A percentile compares a stretch with the other conserved stretches of the same genome.
phyloP scores from a whole-genome alignment of 2,329 filamentous ascomycete genomes.

The Curvularia spicifera region DNA sequence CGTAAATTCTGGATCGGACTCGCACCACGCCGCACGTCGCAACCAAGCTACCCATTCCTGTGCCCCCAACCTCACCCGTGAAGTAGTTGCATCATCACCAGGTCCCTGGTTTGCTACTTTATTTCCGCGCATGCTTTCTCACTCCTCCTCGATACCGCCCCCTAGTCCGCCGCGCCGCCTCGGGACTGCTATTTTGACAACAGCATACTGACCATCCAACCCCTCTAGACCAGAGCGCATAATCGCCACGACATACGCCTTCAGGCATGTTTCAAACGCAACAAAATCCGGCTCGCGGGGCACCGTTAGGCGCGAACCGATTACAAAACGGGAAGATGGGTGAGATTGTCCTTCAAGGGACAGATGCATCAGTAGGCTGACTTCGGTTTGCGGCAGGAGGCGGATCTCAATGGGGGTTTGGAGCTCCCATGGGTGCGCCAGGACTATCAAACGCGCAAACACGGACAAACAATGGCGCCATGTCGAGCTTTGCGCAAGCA shows the following conservation, averaged over 20 bases:
- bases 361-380: constrained; percentile 26
- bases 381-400: constrained; percentile 50
- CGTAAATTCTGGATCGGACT: constrained; percentile 24
- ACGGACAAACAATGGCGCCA: constrained; percentile 56
- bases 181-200: constrained; percentile 1
- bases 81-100: neutral
- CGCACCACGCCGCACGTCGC: constrained; percentile 18
- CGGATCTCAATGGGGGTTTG: constrained; percentile 65
- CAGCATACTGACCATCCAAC: constrained; percentile 19
- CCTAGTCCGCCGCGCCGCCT: neutral
- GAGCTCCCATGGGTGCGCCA: constrained; percentile 60
- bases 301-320: constrained; percentile 56
- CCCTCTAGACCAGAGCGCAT: constrained; percentile 56
- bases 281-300: constrained; percentile 58
- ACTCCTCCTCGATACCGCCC: constrained; percentile 1
- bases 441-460: constrained; percentile 59
- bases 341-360: constrained; percentile 36
- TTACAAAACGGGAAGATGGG: constrained; percentile 63
- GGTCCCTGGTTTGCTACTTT: neutral
- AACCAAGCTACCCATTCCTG: constrained; percentile 12
- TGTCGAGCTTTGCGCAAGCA: constrained; percentile 64
- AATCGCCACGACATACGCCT: constrained; percentile 60
- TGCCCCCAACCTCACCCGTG: neutral
- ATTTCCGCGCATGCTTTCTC: constrained; percentile 5
- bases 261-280: constrained; percentile 58